Conservation (phyloP, 148 eudicot species). For the Diospyros lotus region DNA sequence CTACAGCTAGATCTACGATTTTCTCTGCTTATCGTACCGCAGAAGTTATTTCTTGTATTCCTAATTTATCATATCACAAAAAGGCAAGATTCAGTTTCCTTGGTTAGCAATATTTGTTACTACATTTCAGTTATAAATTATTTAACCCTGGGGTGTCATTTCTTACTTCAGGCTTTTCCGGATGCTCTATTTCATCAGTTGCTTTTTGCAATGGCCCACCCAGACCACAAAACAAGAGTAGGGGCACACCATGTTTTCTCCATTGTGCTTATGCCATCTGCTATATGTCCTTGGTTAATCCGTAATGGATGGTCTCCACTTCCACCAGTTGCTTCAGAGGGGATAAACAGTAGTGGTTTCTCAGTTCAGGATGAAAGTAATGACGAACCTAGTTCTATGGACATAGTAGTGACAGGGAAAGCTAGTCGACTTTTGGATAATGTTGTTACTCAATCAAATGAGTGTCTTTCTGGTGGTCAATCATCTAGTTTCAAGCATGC, state of each 20-base stretch:
- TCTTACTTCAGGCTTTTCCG: slow-evolving; percentile 60
- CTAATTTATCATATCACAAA: slow-evolving; percentile 60
- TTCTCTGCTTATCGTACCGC: slow-evolving; percentile 61
- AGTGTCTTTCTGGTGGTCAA: slow-evolving; percentile 24
- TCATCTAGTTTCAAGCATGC: slow-evolving; percentile 54
- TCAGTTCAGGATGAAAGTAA: slow-evolving; percentile 37
- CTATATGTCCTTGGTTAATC: slow-evolving; percentile 45
- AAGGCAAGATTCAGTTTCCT: slow-evolving; percentile 37
- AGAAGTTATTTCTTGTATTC: slow-evolving; percentile 55
- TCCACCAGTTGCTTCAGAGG: slow-evolving; percentile 15
- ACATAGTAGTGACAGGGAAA: slow-evolving; percentile 16
- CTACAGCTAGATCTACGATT: slow-evolving; percentile 55
- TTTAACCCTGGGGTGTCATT: slow-evolving; percentile 17
- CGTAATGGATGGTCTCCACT: slow-evolving; percentile 22
- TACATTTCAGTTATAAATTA: neutral
- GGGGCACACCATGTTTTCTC: slow-evolving; percentile 65
- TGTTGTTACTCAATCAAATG: slow-evolving; percentile 27
- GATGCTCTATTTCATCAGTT: slow-evolving; percentile 86
- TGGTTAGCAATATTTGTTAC: slow-evolving; percentile 4
- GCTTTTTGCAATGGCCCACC: slow-evolving; percentile 76
- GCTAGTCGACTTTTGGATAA: slow-evolving; percentile 21
- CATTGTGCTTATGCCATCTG: slow-evolving; percentile 68
- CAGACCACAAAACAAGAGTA: slow-evolving; percentile 73
- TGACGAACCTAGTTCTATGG: slow-evolving; percentile 21
- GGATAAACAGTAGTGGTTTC: slow-evolving; percentile 31